A percentile compares a stretch with the other conserved stretches of the same genome.
Conservation (phyloP, 192 early-diverging fungal genomes). For the Gorgonomyces haynaldii region DNA sequence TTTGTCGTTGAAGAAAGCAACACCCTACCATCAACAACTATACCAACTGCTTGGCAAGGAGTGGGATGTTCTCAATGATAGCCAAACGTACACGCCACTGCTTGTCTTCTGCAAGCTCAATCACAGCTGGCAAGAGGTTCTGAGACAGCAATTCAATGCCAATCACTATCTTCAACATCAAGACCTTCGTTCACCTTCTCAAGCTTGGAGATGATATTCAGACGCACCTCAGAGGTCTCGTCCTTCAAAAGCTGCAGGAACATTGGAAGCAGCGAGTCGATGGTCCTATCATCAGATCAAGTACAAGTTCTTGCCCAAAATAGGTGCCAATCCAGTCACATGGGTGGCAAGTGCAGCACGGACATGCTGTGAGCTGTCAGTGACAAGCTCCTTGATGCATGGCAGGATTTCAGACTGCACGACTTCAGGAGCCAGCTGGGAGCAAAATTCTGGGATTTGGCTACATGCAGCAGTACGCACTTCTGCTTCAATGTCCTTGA, state of each 20-base stretch:
- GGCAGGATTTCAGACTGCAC: constrained; percentile 73
- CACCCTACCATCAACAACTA: constrained; percentile 39
- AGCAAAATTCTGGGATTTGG: constrained; percentile 72
- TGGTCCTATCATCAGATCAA: constrained; percentile 51
- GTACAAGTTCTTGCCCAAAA: constrained; percentile 85
- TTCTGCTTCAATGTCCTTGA: constrained; percentile 96
- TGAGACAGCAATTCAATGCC: constrained; percentile 97
- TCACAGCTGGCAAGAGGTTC: constrained; percentile 91
- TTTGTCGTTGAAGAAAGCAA: constrained; percentile 96
- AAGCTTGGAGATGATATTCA: constrained; percentile 97
- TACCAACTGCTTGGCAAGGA: constrained; percentile 86
- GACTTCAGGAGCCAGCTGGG: constrained; percentile 65
- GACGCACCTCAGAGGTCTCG: constrained; percentile 90
- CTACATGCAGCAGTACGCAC: constrained; percentile 89
- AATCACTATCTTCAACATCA: constrained; percentile 32
- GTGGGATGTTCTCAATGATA: constrained; percentile 98
- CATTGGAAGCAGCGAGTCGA: constrained; percentile 86
- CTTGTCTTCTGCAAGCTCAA: constrained; percentile 98
- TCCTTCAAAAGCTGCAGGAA: constrained; percentile 96
- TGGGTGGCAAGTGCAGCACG: constrained; percentile 90
- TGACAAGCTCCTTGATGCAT: constrained; percentile 85
- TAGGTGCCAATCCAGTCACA: constrained; percentile 89
- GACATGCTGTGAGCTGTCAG: constrained; percentile 94
- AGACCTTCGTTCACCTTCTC: constrained; percentile 84
- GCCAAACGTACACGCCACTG: constrained; percentile 99